These are phyloP conservation scores for Aspergillus proliferans DNA, from an alignment of 2,329 filamentous ascomycete genomes.

Conservation along the genomic window DNA sequence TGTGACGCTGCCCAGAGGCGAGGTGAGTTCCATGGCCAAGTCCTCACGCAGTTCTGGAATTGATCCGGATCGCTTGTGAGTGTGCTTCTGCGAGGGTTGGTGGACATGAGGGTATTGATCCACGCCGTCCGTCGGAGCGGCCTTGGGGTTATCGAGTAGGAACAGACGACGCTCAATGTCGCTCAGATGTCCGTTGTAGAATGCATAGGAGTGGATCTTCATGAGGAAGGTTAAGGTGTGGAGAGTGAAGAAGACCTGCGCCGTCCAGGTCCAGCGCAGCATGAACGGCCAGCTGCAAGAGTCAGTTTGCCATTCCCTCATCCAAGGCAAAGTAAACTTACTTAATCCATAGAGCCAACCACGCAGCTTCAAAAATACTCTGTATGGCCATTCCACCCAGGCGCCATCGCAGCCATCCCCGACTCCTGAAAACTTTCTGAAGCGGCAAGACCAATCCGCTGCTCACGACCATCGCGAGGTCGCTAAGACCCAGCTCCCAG, in stretches of 20 bases:
- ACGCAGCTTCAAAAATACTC: slow-evolving; percentile 70
- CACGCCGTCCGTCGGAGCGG: slow-evolving; percentile 58
- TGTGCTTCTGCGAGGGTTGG: slow-evolving; percentile 13
- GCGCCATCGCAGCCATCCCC: slow-evolving; percentile 61
- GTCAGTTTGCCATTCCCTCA: slow-evolving; percentile 15
- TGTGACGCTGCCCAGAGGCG: slow-evolving; percentile 78
- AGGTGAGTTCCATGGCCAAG: slow-evolving; percentile 84
- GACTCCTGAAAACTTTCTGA: slow-evolving; percentile 60
- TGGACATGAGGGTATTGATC: slow-evolving; percentile 66
- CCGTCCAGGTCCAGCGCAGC: slow-evolving; percentile 90
- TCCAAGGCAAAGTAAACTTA: slow-evolving; percentile 28
- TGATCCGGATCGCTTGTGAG: slow-evolving; percentile 41
- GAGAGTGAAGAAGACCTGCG: slow-evolving; percentile 88
- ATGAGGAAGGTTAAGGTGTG: slow-evolving; percentile 89
- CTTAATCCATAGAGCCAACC: slow-evolving; percentile 76
- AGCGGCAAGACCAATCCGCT: slow-evolving; percentile 68
- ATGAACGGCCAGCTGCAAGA: slow-evolving; percentile 64
- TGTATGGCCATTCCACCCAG: slow-evolving; percentile 74
- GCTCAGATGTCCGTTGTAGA: slow-evolving; percentile 93
- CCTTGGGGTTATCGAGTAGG: slow-evolving; percentile 71
- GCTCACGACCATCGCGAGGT: slow-evolving; percentile 75
- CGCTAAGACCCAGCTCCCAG: slow-evolving; percentile 76
- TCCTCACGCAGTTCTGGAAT: slow-evolving; percentile 72
- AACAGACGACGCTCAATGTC: slow-evolving; percentile 76
- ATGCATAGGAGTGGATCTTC: slow-evolving; percentile 99